Evolutionary conservation across 116 monocot species (phyloP), one percentile per base, ranked within the genome.

Genomic region (Zostera marina): DNA sequence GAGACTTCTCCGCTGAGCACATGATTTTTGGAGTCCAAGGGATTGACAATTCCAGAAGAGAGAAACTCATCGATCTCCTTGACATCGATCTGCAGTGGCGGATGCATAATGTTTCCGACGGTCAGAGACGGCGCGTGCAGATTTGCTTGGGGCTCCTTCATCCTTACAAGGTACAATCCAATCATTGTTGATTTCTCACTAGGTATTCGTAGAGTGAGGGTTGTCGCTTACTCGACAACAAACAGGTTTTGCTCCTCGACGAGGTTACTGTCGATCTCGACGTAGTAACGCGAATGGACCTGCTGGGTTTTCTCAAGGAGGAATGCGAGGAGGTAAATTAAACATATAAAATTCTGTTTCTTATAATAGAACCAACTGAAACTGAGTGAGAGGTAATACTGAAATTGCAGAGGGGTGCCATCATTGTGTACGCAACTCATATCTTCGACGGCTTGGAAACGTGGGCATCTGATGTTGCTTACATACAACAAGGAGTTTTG

Each of bases 11-110:
- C 47, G 88, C 94, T 41, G 85, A 96, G 72, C 94, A 96, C 68
- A 96, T 96, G 94, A 96, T 96, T 42, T 96, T 96, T 78, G 94
- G 94, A 96, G 96, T 96, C 70, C 89, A 96, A 78, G 96, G 96
- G 59, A 63, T 85, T 70, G 89, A 96, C 83, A 76, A 80, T 66
- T 41, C 56, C 43, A 89, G 96, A 75, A 72, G 96, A 74, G 85
- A 88, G 69, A 89, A 61, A 65, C 61, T 96, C 66, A 78, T 96
- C 26, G 80, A 89, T 43, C 73, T 96, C 54, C 88, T 96, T 59
- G 96, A 96, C 61, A 96, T 96, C 44, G 78, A 96, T 65, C 74
- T 96, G 44, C 69, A 81, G 44, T 96, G 96, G 96, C 73, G 85
- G 56, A 96, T 96, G 96, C 96, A 96, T 77, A 96, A 85, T 89